Evolutionary conservation across 2,329 filamentous ascomycete species (phyloP).

Genomic region (Alternaria dauci): DNA sequence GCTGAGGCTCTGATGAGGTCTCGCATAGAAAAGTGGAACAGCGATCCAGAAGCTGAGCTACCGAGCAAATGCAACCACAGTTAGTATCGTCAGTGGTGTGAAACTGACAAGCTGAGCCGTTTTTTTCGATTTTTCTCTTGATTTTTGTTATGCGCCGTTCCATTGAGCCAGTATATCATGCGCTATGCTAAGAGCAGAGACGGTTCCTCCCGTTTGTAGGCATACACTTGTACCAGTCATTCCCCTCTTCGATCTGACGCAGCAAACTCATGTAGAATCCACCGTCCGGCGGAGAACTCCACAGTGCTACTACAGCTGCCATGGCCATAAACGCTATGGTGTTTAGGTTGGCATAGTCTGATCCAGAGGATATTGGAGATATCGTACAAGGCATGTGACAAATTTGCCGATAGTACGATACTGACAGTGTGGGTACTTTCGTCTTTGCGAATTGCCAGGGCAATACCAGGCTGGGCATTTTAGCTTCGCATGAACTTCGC

Average conservation of each 20-base stretch:
- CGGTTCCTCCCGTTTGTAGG: slow-evolving; percentile 1
- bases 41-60: background rate
- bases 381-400: slow-evolving; percentile 6
- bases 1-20: background rate
- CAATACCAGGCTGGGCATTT: background rate
- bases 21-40: background rate
- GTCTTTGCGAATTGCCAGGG: slow-evolving; percentile 5
- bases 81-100: background rate
- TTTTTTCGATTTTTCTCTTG: background rate
- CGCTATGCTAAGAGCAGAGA: background rate
- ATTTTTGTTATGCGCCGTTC: background rate
- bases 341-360: background rate
- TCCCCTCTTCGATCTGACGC: background rate
- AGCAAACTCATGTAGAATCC: background rate
- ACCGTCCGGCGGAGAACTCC: background rate
- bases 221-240: background rate
- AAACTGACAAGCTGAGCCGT: background rate
- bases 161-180: background rate
- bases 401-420: slow-evolving; percentile 3
- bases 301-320: background rate
- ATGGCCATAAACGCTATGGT: background rate
- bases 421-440: background rate
- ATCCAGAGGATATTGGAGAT: background rate
- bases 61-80: background rate
- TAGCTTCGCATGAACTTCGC: slow-evolving; percentile 7